Percentiles rank a stretch among this genome's conserved stretches.
phyloP scores from a whole-genome alignment of 176 grass and related monocot genomes.

The Areca catechu region DNA sequence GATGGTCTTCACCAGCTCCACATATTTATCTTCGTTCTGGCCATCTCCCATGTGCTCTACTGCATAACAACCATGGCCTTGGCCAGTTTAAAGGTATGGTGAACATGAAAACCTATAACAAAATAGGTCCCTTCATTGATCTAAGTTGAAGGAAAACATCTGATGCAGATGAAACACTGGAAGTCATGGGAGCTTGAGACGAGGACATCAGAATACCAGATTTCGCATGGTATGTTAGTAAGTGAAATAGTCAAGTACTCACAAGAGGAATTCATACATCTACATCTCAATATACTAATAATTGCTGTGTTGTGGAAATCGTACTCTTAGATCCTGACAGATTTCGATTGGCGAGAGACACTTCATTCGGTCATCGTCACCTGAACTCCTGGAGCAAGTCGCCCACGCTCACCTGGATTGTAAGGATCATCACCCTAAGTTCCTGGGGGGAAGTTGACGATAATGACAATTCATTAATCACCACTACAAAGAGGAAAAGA shows the following conservation, averaged over 20 bases:
- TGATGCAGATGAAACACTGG: constrained; percentile 13
- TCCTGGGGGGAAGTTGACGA: too few species aligned
- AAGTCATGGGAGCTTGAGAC: constrained; percentile 16
- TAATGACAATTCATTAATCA: too few species aligned
- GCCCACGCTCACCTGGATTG: constrained; percentile 11
- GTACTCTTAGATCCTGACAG: constrained; percentile 4
- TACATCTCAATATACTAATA: not conserved
- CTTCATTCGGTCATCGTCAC: constrained; percentile 12
- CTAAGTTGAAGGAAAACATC: too few species aligned
- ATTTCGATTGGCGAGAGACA: constrained; percentile 16
- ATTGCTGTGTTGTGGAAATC: too few species aligned
- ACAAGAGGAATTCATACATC: not conserved
- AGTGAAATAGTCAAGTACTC: not conserved
- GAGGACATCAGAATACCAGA: constrained; percentile 14
- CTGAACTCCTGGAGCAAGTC: constrained; percentile 19
- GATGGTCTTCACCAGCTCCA: constrained; percentile 16
- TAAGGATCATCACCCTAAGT: not conserved
- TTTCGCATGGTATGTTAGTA: constrained; percentile 10
- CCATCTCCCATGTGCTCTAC: constrained; percentile 11
- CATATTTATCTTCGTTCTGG: constrained; percentile 10
- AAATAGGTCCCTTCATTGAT: too few species aligned
- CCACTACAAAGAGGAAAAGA: too few species aligned
- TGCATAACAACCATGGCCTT: constrained; percentile 5
- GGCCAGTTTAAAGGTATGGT: constrained; percentile 2
- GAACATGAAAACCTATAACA: not conserved